Conservation (phyloP, 306 rosid species). For the Begonia peltatifolia region DNA sequence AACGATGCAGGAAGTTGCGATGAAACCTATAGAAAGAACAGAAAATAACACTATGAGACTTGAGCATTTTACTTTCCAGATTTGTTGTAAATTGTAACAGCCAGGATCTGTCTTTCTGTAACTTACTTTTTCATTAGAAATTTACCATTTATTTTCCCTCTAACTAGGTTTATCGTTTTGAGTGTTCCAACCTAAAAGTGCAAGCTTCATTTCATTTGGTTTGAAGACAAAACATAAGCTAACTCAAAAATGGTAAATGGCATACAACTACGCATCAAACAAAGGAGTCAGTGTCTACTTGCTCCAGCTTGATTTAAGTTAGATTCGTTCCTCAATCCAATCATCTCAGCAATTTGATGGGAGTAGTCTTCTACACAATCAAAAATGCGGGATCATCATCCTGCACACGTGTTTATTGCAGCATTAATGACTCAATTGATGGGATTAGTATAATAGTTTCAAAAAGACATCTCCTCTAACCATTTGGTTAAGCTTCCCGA, state of each 20-base stretch:
- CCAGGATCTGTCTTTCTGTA: too few species aligned
- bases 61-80: too few species aligned
- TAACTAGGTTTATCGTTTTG: too few species aligned
- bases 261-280: neutral
- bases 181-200: too few species aligned
- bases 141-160: too few species aligned
- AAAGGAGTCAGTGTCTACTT: conserved; percentile 8
- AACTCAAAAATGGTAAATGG: neutral
- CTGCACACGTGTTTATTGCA: conserved; percentile 23
- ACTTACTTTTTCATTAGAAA: too few species aligned
- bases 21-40: too few species aligned
- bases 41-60: too few species aligned
- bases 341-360: conserved; percentile 96
- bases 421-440: conserved; percentile 2
- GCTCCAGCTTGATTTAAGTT: conserved; percentile 76
- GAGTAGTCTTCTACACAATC: conserved; percentile 93
- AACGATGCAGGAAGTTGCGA: too few species aligned
- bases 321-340: conserved; percentile 82
- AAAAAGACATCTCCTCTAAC: conserved; percentile 21
- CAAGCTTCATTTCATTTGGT: neutral
- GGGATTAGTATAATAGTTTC: conserved; percentile 7
- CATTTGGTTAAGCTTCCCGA: conserved; percentile 94
- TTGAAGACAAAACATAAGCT: neutral
- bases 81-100: too few species aligned
- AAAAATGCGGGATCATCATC: conserved; percentile 88